Evolutionary conservation across 2,329 filamentous ascomycete species (phyloP), one percentile per base, ranked within the genome.

Genomic region (Decorospora gaudefroyi): DNA sequence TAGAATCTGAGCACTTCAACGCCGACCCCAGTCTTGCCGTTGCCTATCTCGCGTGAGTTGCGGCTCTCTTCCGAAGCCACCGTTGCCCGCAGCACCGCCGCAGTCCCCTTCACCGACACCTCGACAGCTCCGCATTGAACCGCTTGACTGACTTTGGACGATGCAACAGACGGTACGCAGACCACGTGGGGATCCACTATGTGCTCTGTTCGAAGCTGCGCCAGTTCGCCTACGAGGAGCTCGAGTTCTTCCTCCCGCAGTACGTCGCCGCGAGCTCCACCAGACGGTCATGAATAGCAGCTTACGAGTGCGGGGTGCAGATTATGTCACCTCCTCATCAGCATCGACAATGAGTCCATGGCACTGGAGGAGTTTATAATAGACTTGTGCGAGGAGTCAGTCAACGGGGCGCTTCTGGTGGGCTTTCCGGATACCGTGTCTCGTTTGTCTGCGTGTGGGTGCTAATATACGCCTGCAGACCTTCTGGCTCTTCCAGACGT

Each of bases 1-100:
- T 93, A 78, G 88, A 92, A 81, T 90, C 87, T 77, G 88, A 93
- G 79, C 87, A 93, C 78, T 93, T 93, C 80, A 92, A 91, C 78
- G 86, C 88, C 75, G 86, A 92, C 74, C 88, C 89, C 54, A 92
- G 90, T 72, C 84, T 93, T 72, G 87, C 88, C 51, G 88, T 93
- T 69, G 89, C 88, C 57, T 93, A 93, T 74, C 83, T 93, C 67
- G 88, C 88, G 88, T 92, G 78, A 81, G 85, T 78, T 53, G 50
- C 40, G 58, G 42, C 35, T 37, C 28, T 43, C 26, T 34, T 28
- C 37, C 46, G 45, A 61, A 63, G 55, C 61, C 59, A 63, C 56
- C 51, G 62, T 56, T 51, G 48, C 50, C 53, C 52, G 48, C 58
- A 50, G 49, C 46, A 51, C 55, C 49, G 44, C 42, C 32, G 51